Base-by-base conservation (phyloP, 2,329 filamentous ascomycete species). In the Basipetospora chlamydospora region DNA sequence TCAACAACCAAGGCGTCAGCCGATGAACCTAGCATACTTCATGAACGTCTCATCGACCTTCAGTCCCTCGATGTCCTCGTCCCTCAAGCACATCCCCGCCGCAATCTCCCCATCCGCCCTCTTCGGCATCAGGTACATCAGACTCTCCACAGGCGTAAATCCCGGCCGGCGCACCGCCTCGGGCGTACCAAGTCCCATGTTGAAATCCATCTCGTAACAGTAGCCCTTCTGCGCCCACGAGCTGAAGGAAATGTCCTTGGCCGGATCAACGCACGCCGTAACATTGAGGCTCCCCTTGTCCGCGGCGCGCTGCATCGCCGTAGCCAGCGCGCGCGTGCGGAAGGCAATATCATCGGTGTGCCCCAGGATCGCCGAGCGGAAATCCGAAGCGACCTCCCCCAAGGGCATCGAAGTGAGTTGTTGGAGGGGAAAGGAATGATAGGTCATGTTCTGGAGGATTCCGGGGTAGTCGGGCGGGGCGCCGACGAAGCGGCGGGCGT, bases 111-210 rank as follows among this genome's bases (percentile, higher is more conserved):
- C 64, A 16, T 64, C 53, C 0, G 33, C 41, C 1, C 46, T 44
- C 43, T 51, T 61, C 0, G 67, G 66, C 54, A 72, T 54, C 5
- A 73, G 42, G 45, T 72, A 73, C 25, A 63, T 47, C 39, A 72
- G 43, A 2, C 65, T 53, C 47, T 70, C 66, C 3, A 63, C 43
- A 0, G 60, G 56, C 0, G 47, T 45, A 39, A 72, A 69, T 1
- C 45, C 40, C 3, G 68, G 69, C 33, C 68, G 50, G 0, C 67
- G 50, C 16, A 72, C 67, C 0, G 53, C 55, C 38, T 58, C 58
- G 0, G 68, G 63, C 13, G 43, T 52, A 0, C 67, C 67, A 3
- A 73, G 42, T 0, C 58, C 60, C 2, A 61, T 42, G 0, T 54
- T 53, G 38, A 74, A 73, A 30, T 70, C 63, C 5, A 63, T 49